A percentile compares a stretch with the other conserved stretches of the same genome.
Evolutionary conservation across 331 rosid species (phyloP).

Genomic region (Acacia pycnantha): DNA sequence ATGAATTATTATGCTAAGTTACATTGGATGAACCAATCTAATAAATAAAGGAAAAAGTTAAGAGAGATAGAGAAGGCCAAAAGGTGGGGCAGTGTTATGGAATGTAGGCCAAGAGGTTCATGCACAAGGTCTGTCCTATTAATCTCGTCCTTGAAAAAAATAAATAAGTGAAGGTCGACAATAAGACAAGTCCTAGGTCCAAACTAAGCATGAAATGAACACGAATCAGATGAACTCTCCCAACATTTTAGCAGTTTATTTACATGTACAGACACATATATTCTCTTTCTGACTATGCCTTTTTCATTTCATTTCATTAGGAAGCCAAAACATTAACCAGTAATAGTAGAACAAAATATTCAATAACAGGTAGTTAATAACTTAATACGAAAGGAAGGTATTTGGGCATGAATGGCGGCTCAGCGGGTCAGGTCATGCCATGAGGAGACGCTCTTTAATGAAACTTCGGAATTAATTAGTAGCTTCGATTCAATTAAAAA

Average conservation of each 20-base stretch:
- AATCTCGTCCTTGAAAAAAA: not conserved
- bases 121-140: not conserved
- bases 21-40: constrained; percentile 56
- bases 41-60: constrained; percentile 10
- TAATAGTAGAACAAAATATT: not conserved
- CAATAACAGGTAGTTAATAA: not conserved
- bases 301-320: no score
- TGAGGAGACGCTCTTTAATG: not conserved
- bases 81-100: not conserved
- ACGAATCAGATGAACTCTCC: not conserved
- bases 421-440: no score
- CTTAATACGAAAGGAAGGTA: not conserved
- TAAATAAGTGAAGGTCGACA: not conserved
- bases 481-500: not conserved
- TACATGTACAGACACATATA: not conserved
- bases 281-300: not conserved
- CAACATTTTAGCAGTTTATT: not conserved
- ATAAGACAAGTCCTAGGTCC: not conserved
- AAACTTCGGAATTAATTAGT: not conserved
- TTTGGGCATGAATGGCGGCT: not conserved
- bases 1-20: no score
- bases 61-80: not conserved
- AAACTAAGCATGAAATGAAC: not conserved
- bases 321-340: not conserved
- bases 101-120: not conserved